phyloP scores from a whole-genome alignment of 2,329 filamentous ascomycete species.

The Colletotrichum cordylinicola region DNA sequence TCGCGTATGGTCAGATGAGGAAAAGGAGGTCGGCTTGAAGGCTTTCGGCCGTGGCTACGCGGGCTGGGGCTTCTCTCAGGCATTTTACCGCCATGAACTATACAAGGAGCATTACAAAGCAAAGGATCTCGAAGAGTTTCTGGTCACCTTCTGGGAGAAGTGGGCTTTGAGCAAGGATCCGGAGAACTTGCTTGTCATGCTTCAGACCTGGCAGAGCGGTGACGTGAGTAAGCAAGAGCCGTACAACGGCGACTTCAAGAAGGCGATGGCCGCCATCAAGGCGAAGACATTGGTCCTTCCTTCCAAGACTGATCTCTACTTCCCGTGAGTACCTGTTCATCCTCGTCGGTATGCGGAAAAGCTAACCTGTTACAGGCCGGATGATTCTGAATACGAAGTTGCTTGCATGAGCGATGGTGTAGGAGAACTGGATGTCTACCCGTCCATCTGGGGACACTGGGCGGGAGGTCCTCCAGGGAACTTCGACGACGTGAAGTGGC shows the following conservation, averaged over 20 bases:
- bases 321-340: constrained; percentile 49
- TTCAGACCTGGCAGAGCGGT: constrained; percentile 79
- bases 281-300: constrained; percentile 76
- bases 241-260: constrained; percentile 70
- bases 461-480: constrained; percentile 75
- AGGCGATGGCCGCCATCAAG: constrained; percentile 72
- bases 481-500: constrained; percentile 73
- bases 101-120: constrained; percentile 51
- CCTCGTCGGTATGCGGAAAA: not conserved
- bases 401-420: constrained; percentile 41
- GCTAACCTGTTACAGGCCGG: constrained; percentile 47
- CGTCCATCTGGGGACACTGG: constrained; percentile 50
- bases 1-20: constrained; percentile 44
- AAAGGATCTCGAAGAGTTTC: constrained; percentile 71
- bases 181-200: constrained; percentile 76
- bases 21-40: constrained; percentile 56
- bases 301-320: constrained; percentile 78
- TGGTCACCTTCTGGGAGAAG: constrained; percentile 77
- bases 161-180: constrained; percentile 79
- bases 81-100: constrained; percentile 77
- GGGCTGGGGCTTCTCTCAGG: constrained; percentile 81
- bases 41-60: constrained; percentile 79
- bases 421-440: constrained; percentile 41
- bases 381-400: constrained; percentile 80
- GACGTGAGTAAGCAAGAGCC: constrained; percentile 73